These are phyloP conservation scores for Cercospora janseana DNA, from an alignment of 2,329 filamentous ascomycete genomes.

Conservation along the genomic window DNA sequence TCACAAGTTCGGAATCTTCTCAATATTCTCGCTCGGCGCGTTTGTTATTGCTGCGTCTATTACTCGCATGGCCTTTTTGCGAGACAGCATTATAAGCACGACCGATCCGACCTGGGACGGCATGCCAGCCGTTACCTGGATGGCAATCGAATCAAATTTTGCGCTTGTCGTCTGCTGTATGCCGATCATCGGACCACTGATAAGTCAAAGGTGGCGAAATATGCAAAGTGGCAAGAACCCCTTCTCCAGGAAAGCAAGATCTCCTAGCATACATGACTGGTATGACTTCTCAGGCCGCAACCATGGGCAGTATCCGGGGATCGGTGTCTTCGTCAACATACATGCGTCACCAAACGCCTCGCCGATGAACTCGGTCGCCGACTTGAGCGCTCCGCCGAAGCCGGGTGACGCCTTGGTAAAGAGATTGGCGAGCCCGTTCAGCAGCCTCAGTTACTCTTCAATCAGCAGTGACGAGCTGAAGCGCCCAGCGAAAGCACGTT, in stretches of 20 bases:
- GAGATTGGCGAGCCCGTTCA: neutral
- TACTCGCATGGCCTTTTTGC: constrained; percentile 30
- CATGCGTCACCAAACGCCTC: constrained; percentile 12
- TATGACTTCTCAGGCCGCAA: constrained; percentile 7
- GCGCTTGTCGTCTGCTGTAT: constrained; percentile 31
- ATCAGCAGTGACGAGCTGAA: neutral
- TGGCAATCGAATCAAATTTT: constrained; percentile 31
- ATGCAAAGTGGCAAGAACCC: neutral
- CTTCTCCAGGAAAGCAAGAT: neutral
- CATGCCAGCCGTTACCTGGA: constrained; percentile 29
- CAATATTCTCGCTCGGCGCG: constrained; percentile 29
- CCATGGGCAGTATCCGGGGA: neutral
- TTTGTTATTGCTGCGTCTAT: constrained; percentile 33
- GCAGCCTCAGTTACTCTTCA: neutral
- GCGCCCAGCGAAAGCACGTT: neutral
- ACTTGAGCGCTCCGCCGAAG: neutral
- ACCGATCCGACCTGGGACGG: constrained; percentile 31
- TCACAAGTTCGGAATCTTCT: constrained; percentile 27
- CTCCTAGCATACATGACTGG: constrained; percentile 7
- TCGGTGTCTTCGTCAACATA: constrained; percentile 14
- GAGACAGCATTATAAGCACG: constrained; percentile 20
- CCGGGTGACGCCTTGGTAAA: neutral
- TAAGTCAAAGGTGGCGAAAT: constrained; percentile 12
- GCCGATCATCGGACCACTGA: constrained; percentile 25
- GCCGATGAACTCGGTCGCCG: constrained; percentile 2